Evolutionary conservation across 129 eudicot genomes (phyloP).

Genomic region (Apium graveolens): DNA sequence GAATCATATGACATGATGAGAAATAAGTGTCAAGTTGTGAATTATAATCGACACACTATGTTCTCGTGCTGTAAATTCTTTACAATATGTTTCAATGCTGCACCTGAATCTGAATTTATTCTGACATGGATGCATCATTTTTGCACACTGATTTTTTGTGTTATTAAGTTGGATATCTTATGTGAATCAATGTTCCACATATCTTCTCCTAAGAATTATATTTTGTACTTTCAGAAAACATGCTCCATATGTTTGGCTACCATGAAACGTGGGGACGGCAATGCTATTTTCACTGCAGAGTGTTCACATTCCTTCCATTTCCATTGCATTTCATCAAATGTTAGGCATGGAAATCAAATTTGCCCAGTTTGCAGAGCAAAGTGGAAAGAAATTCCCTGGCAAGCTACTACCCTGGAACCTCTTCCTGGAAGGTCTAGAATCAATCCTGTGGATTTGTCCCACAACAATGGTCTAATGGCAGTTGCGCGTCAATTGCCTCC

Average conservation of each 20-base stretch:
- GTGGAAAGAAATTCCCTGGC: constrained; percentile 4
- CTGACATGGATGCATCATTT: neutral
- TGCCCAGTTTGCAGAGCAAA: constrained; percentile 8
- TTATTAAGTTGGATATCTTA: neutral
- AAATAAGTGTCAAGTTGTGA: neutral
- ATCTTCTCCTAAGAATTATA: neutral
- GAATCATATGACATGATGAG: neutral
- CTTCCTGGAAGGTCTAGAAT: neutral
- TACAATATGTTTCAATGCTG: neutral
- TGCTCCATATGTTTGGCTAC: constrained; percentile 8
- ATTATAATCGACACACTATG: neutral
- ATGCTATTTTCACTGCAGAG: constrained; percentile 9
- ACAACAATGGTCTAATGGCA: neutral
- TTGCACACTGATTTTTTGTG: neutral
- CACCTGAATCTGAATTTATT: neutral
- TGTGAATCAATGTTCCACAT: neutral
- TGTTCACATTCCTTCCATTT: constrained; percentile 12
- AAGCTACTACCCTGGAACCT: neutral
- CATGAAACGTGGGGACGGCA: constrained; percentile 2
- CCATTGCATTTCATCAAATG: neutral
- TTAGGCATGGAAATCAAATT: neutral
- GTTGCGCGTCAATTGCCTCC: neutral
- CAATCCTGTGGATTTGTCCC: neutral
- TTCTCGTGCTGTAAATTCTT: neutral
- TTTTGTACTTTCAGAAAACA: neutral